These are phyloP conservation scores for Podospora pseudocomata DNA, from an alignment of 495 filamentous ascomycete genomes.

Conservation along the genomic window DNA sequence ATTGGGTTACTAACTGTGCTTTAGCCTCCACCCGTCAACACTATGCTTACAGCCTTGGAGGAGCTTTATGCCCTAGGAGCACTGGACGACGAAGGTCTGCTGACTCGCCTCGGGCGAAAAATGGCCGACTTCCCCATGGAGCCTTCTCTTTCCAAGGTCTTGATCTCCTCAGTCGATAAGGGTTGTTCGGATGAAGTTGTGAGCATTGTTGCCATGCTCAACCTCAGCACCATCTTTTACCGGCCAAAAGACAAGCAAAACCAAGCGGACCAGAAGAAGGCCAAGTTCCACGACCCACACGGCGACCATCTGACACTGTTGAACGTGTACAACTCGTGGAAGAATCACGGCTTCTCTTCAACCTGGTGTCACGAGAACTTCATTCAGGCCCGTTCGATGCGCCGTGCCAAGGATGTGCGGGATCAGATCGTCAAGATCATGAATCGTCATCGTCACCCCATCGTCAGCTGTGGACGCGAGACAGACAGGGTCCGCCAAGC, in stretches of 20 bases:
- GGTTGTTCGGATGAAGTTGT: conserved; percentile 91
- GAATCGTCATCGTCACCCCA: conserved; percentile 75
- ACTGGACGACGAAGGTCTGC: conserved; percentile 90
- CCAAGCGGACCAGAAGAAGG: conserved; percentile 94
- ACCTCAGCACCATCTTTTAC: conserved; percentile 80
- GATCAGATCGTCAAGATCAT: conserved; percentile 91
- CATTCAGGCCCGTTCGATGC: conserved; percentile 86
- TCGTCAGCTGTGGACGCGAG: conserved; percentile 80
- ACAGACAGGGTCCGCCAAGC: conserved; percentile 88
- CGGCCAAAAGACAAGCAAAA: conserved; percentile 94
- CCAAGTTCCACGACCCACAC: conserved; percentile 92
- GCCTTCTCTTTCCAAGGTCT: conserved; percentile 80
- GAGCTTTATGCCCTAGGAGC: conserved; percentile 91
- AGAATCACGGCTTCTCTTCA: conserved; percentile 69
- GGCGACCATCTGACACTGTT: conserved; percentile 93
- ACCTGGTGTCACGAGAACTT: conserved; percentile 98
- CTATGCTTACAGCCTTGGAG: conserved; percentile 93
- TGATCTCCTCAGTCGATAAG: conserved; percentile 83
- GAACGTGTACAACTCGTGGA: conserved; percentile 97
- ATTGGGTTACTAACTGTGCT: conserved; percentile 4
- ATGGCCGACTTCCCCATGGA: conserved; percentile 98
- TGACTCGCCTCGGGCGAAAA: conserved; percentile 88
- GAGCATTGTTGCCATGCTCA: conserved; percentile 92
- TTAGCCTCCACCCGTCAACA: conserved; percentile 80
- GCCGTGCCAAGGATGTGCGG: conserved; percentile 84